Percentiles rank a stretch among this genome's conserved stretches.
Conservation (phyloP, 2,329 filamentous ascomycete genomes). For the Trichoderma arundinaceum region DNA sequence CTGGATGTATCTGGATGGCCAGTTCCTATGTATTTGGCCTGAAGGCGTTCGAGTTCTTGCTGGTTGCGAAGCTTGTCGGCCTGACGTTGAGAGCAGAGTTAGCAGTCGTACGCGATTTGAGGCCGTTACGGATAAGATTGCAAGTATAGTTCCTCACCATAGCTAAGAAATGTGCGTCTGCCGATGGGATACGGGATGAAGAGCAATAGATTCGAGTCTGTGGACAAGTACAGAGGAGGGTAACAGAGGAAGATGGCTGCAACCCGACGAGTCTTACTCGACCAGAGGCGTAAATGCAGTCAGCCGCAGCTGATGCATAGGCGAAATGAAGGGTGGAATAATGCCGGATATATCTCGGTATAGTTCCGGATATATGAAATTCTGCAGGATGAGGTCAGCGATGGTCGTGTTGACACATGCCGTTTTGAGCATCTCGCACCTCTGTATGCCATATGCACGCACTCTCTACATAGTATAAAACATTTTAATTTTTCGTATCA, state of each 20-base stretch:
- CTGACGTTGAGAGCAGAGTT: slow-evolving; percentile 47
- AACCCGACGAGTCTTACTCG: too few relatives aligned
- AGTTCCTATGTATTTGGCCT: slow-evolving; percentile 94
- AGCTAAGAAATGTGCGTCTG: not conserved
- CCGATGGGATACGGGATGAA: too few relatives aligned
- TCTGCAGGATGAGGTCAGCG: slow-evolving; percentile 29
- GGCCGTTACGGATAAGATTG: not conserved
- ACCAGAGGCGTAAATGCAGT: too few relatives aligned
- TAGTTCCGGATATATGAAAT: not conserved
- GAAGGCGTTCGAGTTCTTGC: slow-evolving; percentile 95
- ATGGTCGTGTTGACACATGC: slow-evolving; percentile 7
- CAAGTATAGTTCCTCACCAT: not conserved
- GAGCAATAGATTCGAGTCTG: not conserved
- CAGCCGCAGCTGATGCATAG: too few relatives aligned
- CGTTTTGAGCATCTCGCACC: not conserved
- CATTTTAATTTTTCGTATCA: not conserved
- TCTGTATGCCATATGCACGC: not conserved
- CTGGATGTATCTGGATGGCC: slow-evolving; percentile 96
- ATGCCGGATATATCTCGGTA: slow-evolving; percentile 28
- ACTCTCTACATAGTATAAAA: not conserved
- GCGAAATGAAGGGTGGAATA: slow-evolving; percentile 25
- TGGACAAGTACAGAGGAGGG: not conserved
- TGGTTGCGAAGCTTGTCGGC: slow-evolving; percentile 98
- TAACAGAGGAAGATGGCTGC: too few relatives aligned
- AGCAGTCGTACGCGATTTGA: not conserved